Evolutionary conservation across 805 yeast genomes (phyloP).

Genomic region (Metschnikowia rubicola): DNA sequence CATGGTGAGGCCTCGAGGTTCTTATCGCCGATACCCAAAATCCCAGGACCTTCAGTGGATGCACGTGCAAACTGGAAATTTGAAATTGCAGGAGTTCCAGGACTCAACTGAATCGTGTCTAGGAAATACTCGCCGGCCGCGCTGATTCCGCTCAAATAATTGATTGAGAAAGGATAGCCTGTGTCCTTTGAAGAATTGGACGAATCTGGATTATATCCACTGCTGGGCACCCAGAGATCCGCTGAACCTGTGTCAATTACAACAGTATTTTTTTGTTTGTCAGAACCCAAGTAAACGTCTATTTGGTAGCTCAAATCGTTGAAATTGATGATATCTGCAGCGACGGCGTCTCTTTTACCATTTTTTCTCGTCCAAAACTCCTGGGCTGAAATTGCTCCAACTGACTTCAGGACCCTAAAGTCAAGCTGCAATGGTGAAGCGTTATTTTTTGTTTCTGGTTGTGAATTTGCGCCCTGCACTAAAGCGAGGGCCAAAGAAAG

Average conservation of each 20-base stretch:
- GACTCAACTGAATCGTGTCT: conserved; percentile 7
- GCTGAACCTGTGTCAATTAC: conserved; percentile 42
- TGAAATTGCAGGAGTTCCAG: neutral
- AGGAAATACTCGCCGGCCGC: conserved; percentile 9
- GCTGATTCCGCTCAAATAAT: conserved; percentile 5
- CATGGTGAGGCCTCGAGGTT: conserved; percentile 7
- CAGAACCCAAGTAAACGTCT: conserved; percentile 22
- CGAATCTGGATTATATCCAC: conserved; percentile 4
- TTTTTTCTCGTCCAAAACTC: conserved; percentile 2
- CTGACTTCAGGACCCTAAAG: conserved; percentile 6
- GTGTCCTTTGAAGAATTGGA: conserved; percentile 2
- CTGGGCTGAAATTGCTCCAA: neutral
- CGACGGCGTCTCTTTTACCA: conserved; percentile 5
- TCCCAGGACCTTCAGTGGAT: conserved; percentile 3
- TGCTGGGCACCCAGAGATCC: conserved; percentile 35
- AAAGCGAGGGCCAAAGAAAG: neutral
- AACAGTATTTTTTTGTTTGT: conserved; percentile 25
- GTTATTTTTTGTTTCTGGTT: neutral
- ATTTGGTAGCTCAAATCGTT: conserved; percentile 10
- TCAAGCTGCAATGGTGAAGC: conserved; percentile 7
- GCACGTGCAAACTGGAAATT: conserved; percentile 14
- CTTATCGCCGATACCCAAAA: conserved; percentile 13
- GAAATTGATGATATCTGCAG: conserved; percentile 5
- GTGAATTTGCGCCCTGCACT: neutral
- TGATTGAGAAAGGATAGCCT: conserved; percentile 4